Evolutionary conservation across 2,329 filamentous ascomycete genomes (phyloP).

Genomic region (Dothideomycetes sp.): DNA sequence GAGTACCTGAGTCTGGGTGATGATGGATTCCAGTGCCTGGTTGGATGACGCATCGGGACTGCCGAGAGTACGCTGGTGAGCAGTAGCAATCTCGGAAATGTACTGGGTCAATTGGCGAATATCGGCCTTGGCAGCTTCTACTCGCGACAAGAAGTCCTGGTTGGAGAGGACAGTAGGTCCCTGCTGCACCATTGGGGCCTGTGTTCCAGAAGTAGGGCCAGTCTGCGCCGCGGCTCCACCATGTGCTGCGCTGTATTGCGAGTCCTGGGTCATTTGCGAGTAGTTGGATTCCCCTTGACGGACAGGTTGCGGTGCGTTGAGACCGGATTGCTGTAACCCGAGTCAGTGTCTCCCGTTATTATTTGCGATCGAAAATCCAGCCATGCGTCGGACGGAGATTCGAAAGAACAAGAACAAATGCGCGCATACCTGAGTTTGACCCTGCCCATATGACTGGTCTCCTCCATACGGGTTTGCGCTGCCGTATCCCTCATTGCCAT

Average conservation of each 20-base stretch:
- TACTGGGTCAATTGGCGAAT: slow-evolving; percentile 58
- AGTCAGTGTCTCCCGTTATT: no score
- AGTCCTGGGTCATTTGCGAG: slow-evolving; percentile 28
- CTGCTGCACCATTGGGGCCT: slow-evolving; percentile 27
- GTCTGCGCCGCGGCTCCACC: background rate
- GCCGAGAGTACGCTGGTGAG: slow-evolving; percentile 63
- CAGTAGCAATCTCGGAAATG: slow-evolving; percentile 56
- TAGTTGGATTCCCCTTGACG: slow-evolving; percentile 30
- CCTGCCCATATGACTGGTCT: slow-evolving; percentile 4
- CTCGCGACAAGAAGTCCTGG: slow-evolving; percentile 49
- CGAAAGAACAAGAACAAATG: no score
- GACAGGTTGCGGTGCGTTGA: slow-evolving; percentile 22
- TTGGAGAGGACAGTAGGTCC: slow-evolving; percentile 45
- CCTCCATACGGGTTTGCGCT: slow-evolving; percentile 25
- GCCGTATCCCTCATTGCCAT: slow-evolving; percentile 35
- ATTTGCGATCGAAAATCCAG: no score
- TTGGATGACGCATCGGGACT: slow-evolving; percentile 49
- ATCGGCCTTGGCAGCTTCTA: slow-evolving; percentile 56
- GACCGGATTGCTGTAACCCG: slow-evolving; percentile 12
- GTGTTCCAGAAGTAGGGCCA: slow-evolving; percentile 10
- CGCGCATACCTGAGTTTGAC: slow-evolving; percentile 19
- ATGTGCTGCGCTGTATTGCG: slow-evolving; percentile 19
- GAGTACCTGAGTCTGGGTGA: slow-evolving; percentile 60
- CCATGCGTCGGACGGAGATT: no score
- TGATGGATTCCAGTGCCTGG: slow-evolving; percentile 54